Evolutionary conservation across 1,139 yeast genomes (phyloP), one percentile per base, ranked within the genome.

Genomic region (Pichia sp.): DNA sequence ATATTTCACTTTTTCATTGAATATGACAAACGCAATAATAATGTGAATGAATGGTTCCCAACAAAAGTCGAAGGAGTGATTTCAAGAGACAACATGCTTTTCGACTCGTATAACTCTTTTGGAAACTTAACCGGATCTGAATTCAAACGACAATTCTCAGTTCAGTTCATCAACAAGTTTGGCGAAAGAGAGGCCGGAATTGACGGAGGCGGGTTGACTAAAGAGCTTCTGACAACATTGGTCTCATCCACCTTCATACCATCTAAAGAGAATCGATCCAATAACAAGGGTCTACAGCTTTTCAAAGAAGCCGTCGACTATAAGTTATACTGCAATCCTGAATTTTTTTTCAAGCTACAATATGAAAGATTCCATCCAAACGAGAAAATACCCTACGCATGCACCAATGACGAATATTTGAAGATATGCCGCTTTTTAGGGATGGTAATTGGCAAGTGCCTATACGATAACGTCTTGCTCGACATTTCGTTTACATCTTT

Each of bases 141-240:
- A 18, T 78, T 93, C 66, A 88, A 86, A 62, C 66, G 76, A 23
- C 75, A 74, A 37, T 68, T 91, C 16, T 73, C 79, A 2, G 90
- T 93, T 3, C 75, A 78, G 6, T 90, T 93, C 62, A 73, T 72
- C 48, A 87, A 87, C 62, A 80, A 84, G 54, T 79, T 84, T 67
- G 96, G 95, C 0, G 80, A 78, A 26, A 55, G 46, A 21, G 95
- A 87, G 62, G 93, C 87, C 0, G 99, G 99, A 1, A 85, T 93
- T 50, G 99, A 93, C 68, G 99, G 99, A 4, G 99, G 99, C 10
- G 99, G 99, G 2, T 74, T 93, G 22, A 91, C 98, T 0, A 91
- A 93, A 66, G 99, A 93, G 62, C 84, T 93, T 59, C 70, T 93
- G 51, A 89, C 93, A 2, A 74, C 85, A 47, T 83, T 89, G 0